These are phyloP conservation scores for Elsinoe perseae DNA, from an alignment of 2,329 filamentous ascomycete species.

Conservation along the genomic window DNA sequence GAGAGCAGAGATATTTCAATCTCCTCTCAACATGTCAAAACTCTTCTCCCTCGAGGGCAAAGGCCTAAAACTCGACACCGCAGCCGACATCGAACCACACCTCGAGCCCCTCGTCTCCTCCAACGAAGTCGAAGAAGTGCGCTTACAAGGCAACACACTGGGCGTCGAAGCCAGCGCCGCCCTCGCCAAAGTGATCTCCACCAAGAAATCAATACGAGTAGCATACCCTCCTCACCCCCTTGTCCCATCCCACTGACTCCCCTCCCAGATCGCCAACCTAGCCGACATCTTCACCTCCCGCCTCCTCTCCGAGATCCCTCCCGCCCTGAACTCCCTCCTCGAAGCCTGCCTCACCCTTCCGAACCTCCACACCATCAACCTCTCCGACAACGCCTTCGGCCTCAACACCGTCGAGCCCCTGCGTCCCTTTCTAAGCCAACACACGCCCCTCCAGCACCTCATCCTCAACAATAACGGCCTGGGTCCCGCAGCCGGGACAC, in stretches of 20 bases:
- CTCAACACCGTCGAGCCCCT: constrained; percentile 90
- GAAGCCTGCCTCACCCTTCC: constrained; percentile 79
- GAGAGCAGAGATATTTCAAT: no score
- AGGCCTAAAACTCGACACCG: constrained; percentile 84
- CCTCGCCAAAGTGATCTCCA: constrained; percentile 72
- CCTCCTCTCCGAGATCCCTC: constrained; percentile 86
- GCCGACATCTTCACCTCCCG: constrained; percentile 97
- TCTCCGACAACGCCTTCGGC: constrained; percentile 97
- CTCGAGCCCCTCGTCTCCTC: constrained; percentile 66
- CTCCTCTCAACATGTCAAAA: constrained; percentile 54
- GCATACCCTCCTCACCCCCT: constrained; percentile 20
- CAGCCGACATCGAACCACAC: constrained; percentile 76
- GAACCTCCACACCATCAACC: constrained; percentile 81
- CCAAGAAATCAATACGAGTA: constrained; percentile 75
- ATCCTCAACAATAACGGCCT: constrained; percentile 98
- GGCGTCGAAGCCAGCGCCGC: constrained; percentile 81
- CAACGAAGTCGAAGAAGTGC: constrained; percentile 73
- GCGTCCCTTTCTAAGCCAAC: constrained; percentile 80
- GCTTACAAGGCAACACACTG: constrained; percentile 82
- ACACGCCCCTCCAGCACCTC: constrained; percentile 85
- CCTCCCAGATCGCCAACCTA: constrained; percentile 65
- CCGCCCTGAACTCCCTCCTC: constrained; percentile 76
- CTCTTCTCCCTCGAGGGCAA: constrained; percentile 87
- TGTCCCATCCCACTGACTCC: constrained; percentile 13
- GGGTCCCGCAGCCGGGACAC: constrained; percentile 79